Evolutionary conservation across 1,284 basidiomycete species (phyloP).

Genomic region (Tylopilus sp.): DNA sequence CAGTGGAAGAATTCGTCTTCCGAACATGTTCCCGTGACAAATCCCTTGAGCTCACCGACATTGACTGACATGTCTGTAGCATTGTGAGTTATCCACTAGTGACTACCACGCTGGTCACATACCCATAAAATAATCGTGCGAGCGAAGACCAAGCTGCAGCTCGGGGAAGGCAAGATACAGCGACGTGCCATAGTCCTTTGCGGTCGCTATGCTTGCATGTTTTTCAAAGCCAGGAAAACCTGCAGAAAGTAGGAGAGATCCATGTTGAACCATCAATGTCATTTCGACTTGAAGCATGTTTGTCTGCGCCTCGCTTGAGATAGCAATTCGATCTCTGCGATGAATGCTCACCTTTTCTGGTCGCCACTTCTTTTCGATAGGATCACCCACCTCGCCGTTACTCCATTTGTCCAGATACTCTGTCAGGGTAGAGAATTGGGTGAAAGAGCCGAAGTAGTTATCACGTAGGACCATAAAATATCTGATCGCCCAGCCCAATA

Average conservation of each 20-base stretch:
- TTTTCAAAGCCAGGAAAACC: constrained; percentile 70
- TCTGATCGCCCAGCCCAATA: constrained; percentile 82
- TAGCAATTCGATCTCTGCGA: neutral
- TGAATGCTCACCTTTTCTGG: constrained; percentile 56
- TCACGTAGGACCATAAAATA: constrained; percentile 84
- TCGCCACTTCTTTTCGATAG: constrained; percentile 74
- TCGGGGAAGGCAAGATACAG: constrained; percentile 60
- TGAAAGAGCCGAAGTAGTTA: constrained; percentile 91
- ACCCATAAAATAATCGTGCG: constrained; percentile 89
- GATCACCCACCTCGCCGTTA: constrained; percentile 69
- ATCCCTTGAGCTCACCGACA: constrained; percentile 54
- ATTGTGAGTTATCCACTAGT: constrained; percentile 3
- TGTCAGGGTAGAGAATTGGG: constrained; percentile 81
- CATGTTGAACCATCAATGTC: constrained; percentile 51
- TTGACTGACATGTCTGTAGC: constrained; percentile 75
- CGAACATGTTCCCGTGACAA: constrained; percentile 47
- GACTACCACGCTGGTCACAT: constrained; percentile 19
- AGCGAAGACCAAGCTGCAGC: constrained; percentile 70
- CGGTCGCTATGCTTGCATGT: constrained; percentile 15
- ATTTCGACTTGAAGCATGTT: constrained; percentile 80
- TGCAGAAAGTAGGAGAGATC: constrained; percentile 64
- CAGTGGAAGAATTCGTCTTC: constrained; percentile 41
- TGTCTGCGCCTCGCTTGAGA: constrained; percentile 44
- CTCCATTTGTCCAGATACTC: constrained; percentile 77
- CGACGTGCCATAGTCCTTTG: constrained; percentile 48